These are phyloP conservation scores for Symbiodinium pilosum DNA, from an alignment of 73 alveolate species.

Conservation along the genomic window DNA sequence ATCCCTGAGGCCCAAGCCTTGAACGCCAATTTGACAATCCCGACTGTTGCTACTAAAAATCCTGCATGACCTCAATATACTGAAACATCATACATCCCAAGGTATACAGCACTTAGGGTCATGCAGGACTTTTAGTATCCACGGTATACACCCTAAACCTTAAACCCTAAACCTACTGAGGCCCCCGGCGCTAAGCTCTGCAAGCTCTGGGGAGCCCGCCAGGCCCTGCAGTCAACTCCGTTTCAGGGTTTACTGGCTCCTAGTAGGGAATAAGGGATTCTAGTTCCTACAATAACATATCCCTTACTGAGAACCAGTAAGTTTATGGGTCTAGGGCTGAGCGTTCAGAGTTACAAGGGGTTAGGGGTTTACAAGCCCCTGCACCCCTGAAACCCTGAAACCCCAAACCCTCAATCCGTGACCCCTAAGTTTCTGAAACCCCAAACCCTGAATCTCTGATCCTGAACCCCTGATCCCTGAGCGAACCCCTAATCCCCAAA, in stretches of 20 bases:
- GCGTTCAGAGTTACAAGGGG: background rate
- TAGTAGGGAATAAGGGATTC: background rate
- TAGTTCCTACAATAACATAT: no score
- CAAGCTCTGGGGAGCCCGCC: constrained; percentile 59
- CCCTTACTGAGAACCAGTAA: no score
- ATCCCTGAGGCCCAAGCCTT: background rate
- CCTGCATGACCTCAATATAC: no score
- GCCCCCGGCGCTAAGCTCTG: constrained; percentile 42
- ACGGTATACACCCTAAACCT: background rate
- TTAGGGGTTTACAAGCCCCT: background rate
- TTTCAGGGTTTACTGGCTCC: background rate
- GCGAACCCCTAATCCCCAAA: background rate
- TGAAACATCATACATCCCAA: no score
- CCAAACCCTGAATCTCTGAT: background rate
- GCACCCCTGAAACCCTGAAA: background rate
- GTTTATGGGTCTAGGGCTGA: background rate
- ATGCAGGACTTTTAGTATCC: no score
- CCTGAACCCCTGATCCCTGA: background rate
- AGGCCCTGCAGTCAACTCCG: constrained; percentile 53
- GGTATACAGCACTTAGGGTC: no score
- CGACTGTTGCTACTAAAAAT: no score
- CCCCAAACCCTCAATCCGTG: background rate
- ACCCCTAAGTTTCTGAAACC: background rate
- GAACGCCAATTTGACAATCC: no score
- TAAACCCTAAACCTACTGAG: background rate